Evolutionary conservation across 2,329 filamentous ascomycete genomes (phyloP).

Genomic region (Pyricularia sp.): DNA sequence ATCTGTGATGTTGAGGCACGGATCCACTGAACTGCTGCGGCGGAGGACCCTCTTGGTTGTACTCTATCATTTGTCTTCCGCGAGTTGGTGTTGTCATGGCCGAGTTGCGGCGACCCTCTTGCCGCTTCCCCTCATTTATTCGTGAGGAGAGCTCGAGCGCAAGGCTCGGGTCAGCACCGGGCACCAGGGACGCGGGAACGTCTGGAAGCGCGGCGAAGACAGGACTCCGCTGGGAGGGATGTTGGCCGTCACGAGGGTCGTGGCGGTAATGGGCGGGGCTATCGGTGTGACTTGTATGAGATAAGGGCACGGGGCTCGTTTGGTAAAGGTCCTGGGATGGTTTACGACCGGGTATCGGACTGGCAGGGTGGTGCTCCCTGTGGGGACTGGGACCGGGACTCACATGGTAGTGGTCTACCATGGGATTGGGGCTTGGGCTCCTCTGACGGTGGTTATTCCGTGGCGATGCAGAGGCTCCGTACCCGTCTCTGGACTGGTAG

Average conservation of each 20-base stretch:
- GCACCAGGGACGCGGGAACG: slow-evolving; percentile 44
- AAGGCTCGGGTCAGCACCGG: slow-evolving; percentile 44
- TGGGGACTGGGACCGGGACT: neutral
- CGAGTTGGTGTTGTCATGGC: slow-evolving; percentile 28
- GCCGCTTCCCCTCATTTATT: slow-evolving; percentile 41
- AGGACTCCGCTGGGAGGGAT: slow-evolving; percentile 13
- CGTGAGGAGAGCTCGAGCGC: slow-evolving; percentile 44
- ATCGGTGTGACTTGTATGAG: slow-evolving; percentile 1
- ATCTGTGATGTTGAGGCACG: slow-evolving; percentile 5
- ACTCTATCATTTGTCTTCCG: slow-evolving; percentile 25
- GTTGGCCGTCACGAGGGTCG: slow-evolving; percentile 23
- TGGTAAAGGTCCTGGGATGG: slow-evolving; percentile 1
- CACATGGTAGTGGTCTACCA: slow-evolving; percentile 1
- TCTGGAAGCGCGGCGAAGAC: slow-evolving; percentile 28
- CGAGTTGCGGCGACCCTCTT: slow-evolving; percentile 20
- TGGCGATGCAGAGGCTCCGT: neutral
- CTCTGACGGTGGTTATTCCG: slow-evolving; percentile 1
- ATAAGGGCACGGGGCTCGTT: slow-evolving; percentile 1
- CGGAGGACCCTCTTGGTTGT: slow-evolving; percentile 14
- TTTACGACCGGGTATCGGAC: neutral
- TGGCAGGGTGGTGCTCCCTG: neutral
- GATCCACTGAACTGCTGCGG: slow-evolving; percentile 17
- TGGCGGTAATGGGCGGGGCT: slow-evolving; percentile 11
- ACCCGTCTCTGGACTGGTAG: neutral
- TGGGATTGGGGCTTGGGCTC: slow-evolving; percentile 2